Conservation (phyloP, 75 land plant genomes). For the Cupressus sempervirens region DNA sequence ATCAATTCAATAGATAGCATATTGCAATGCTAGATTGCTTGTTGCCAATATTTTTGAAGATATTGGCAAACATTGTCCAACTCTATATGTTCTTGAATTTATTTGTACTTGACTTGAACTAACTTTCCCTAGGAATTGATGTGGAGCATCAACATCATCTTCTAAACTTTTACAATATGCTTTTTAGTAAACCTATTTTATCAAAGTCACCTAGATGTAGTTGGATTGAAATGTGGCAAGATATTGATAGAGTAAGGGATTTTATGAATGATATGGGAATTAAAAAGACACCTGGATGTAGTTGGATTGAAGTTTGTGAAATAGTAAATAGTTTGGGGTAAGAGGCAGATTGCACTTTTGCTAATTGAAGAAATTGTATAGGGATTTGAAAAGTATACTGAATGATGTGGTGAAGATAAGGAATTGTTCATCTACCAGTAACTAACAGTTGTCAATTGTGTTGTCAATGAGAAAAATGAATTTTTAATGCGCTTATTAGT, state of each 20-base stretch:
- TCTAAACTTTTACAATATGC: neutral
- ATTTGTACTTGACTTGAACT: neutral
- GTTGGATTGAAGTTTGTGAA: constrained; percentile 4
- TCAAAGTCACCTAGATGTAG: too few species aligned
- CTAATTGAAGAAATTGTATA: neutral
- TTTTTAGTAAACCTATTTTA: neutral
- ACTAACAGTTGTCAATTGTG: too few species aligned
- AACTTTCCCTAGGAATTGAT: neutral
- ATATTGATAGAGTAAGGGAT: neutral
- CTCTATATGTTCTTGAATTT: neutral
- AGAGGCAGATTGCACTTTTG: neutral
- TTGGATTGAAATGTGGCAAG: neutral
- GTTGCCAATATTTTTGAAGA: neutral
- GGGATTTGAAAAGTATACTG: neutral
- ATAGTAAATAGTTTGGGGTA: neutral
- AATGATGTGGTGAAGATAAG: constrained; percentile 3
- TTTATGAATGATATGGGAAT: neutral
- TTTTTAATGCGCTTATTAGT: too few species aligned
- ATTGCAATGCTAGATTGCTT: constrained; percentile 4
- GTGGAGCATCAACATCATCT: neutral
- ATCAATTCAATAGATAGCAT: constrained; percentile 63
- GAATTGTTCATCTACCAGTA: neutral
- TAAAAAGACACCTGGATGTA: neutral
- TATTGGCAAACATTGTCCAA: neutral
- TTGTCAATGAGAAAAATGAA: too few species aligned